A percentile compares a stretch with the other conserved stretches of the same genome.
Conservation (phyloP, 2,329 filamentous ascomycete species). For the Fusarium sp. region DNA sequence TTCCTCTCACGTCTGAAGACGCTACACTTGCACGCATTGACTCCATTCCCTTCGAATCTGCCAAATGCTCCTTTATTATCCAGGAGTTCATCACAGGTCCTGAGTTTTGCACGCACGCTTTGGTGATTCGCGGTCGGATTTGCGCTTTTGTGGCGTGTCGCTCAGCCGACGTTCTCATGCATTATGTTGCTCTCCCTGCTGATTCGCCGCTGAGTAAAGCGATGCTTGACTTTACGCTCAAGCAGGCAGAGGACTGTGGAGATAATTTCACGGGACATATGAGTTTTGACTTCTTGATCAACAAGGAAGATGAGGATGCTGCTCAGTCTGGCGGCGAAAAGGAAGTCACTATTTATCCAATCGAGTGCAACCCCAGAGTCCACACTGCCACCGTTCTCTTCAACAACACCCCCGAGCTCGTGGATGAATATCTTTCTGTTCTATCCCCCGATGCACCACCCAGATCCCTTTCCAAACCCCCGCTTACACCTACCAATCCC, state of each 20-base stretch:
- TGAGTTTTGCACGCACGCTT: constrained; percentile 79
- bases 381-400: constrained; percentile 77
- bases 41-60: constrained; percentile 57
- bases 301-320: constrained; percentile 16
- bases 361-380: constrained; percentile 78
- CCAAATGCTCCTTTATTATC: constrained; percentile 58
- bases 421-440: constrained; percentile 65
- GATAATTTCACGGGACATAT: constrained; percentile 74
- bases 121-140: constrained; percentile 74
- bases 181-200: constrained; percentile 70
- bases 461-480: constrained; percentile 29
- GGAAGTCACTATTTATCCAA: constrained; percentile 65
- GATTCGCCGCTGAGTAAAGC: constrained; percentile 66
- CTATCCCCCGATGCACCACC: constrained; percentile 48
- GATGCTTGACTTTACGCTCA: constrained; percentile 74
- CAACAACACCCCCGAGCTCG: constrained; percentile 59
- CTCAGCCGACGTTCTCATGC: constrained; percentile 72
- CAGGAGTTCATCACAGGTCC: constrained; percentile 73
- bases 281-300: constrained; percentile 77
- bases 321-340: constrained; percentile 43
- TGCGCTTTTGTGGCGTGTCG: constrained; percentile 76
- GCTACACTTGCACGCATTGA: constrained; percentile 69
- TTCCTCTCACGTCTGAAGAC: constrained; percentile 66
- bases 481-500: constrained; percentile 40
- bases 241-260: constrained; percentile 65